Evolutionary conservation across 805 yeast genomes (phyloP), one percentile per base, ranked within the genome.

Genomic region (Clavispora asparagi): DNA sequence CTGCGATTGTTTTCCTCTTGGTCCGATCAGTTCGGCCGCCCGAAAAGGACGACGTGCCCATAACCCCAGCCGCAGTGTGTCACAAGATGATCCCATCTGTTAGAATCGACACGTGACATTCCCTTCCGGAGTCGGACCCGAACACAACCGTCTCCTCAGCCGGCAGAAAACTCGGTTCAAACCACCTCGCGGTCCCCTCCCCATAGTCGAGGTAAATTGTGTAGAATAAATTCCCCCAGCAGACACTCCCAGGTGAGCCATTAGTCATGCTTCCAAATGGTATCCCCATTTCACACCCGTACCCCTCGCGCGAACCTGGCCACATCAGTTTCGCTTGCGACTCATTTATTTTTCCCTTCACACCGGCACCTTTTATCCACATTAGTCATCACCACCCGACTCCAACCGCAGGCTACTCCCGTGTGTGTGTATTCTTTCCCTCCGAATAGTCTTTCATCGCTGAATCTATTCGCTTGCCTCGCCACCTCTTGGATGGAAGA

Each of bases 351-450:
- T 39, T 39, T 39, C 25, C 33, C 41, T 4, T 13, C 23, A n/a
- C 32, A 36, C 40, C 40, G 25, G n/a, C 40, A 25, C 29, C 39
- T 43, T 43, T 27, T 32, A 9, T 16, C 10, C 17, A 25, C 14
- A 14, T 39, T 30, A 13, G 25, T 16, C 33, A 25, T 43, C 32
- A 29, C 44, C 39, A 11, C n/a, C 13, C 29, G 17, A 25, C 43
- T 17, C 32, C 38, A 12, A 39, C 41, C 41, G 43, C 41, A 30
- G 44, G 38, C 46, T 43, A 7, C 9, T 19, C 17, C 28, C 12
- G 31, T 27, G 41, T 28, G 23, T 27, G 27, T 43, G 26, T 30
- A 35, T 16, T 11, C 14, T n/a, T n/a, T 27, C 32, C 5, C 17
- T 29, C 11, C 25, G 14, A 14, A 13, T 14, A 14, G 25, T 11